Evolutionary conservation across 2,329 filamentous ascomycete species (phyloP).

Genomic region (Claviceps quebecensis): DNA sequence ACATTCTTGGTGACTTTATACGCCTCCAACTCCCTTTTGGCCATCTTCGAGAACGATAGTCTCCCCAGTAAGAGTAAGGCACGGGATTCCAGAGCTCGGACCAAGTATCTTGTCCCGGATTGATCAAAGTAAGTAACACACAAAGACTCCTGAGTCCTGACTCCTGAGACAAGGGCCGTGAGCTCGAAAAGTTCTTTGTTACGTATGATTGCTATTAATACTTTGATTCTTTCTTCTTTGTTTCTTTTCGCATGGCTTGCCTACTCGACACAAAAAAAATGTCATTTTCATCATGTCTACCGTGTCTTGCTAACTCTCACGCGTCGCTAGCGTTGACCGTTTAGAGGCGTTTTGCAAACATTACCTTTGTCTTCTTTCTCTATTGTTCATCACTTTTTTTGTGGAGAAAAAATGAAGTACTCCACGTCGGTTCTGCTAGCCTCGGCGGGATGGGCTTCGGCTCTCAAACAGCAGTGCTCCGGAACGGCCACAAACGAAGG

Average conservation of each 20-base stretch:
- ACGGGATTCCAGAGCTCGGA: background rate
- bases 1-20: background rate
- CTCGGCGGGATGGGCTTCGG: constrained; percentile 16
- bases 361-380: background rate
- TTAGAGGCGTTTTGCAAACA: background rate
- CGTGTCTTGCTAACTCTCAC: no score
- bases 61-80: background rate
- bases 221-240: no score
- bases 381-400: no score
- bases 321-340: background rate
- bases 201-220: no score
- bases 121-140: background rate
- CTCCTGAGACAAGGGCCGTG: background rate
- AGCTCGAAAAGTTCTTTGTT: background rate
- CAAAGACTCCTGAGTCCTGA: background rate
- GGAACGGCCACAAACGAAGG: constrained; percentile 21
- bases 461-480: constrained; percentile 21
- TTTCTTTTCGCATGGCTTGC: no score
- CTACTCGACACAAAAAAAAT: no score
- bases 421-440: constrained; percentile 14
- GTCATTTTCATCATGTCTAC: no score
- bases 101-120: background rate
- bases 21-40: background rate
- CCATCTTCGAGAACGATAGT: background rate
- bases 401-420: constrained; percentile 17